Evolutionary conservation across 129 eudicot genomes (phyloP), one percentile per base, ranked within the genome.

Genomic region (Saposhnikovia divaricata): DNA sequence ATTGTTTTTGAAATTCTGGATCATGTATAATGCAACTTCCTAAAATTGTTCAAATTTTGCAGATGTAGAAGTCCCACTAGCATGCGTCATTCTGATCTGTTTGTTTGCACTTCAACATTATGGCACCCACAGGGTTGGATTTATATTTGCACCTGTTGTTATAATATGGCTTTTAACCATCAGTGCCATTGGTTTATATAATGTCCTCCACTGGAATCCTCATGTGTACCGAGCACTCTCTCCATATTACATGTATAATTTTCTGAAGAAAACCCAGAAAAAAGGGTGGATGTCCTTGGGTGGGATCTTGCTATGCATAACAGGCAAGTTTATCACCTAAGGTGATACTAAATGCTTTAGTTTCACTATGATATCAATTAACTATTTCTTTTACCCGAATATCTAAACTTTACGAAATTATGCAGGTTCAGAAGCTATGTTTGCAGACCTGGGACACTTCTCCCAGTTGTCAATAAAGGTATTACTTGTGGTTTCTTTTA

Each of bases 401-500:
- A 10, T 43, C 25, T 63, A 39, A 53, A 9, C 19, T 68, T 68
- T 10, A 38, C 28, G 63, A 53, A 47, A 2, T 74, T 10, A 40
- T 86, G 40, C 92, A 94, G 98, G 99, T 76, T 95, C 99, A 12
- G 99, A 95, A 82, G 99, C 99, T 39, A 95, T 95, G 99, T 95
- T 92, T 87, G 99, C 99, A 82, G 99, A 95, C 88, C 91, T 95
- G 43, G 99, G 99, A 69, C 99, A 95, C 85, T 95, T 95, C 75
- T 90, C 99, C 5, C 99, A 95, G 81, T 74, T 92, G 85, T 95
- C 99, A 44, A 95, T 94, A 70, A 86, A 94, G 98, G 98, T 89
- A 80, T 66, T 39, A 40, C 61, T 75, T 75, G 31, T 7, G 40
- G 13, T 75, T 28, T 25, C 61, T 31, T 75, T 75, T 3, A n/a